Conservation (phyloP, 306 rosid genomes). For the Inga leiocalycina region DNA sequence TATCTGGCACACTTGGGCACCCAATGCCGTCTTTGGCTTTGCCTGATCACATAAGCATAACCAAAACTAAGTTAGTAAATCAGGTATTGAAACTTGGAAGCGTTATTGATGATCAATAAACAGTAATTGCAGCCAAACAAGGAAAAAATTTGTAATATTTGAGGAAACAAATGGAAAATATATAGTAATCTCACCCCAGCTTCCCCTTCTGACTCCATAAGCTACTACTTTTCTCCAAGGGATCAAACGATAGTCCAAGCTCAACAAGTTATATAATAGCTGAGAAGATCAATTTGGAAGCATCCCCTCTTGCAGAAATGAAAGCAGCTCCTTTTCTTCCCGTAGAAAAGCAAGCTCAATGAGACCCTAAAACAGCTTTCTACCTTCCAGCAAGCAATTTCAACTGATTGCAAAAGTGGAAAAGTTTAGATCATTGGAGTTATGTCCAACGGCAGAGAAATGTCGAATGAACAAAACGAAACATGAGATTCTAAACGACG, state of each 20-base stretch:
- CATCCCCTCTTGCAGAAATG: slow-evolving; percentile 6
- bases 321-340: slow-evolving; percentile 28
- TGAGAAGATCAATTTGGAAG: slow-evolving; percentile 23
- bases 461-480: neutral
- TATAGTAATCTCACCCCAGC: slow-evolving; percentile 67
- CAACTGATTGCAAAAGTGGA: slow-evolving; percentile 5
- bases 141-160: slow-evolving; percentile 11
- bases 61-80: neutral
- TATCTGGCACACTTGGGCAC: slow-evolving; percentile 78
- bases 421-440: neutral
- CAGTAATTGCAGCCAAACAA: slow-evolving; percentile 11
- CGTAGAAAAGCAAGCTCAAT: slow-evolving; percentile 26
- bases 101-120: slow-evolving; percentile 20
- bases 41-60: slow-evolving; percentile 42
- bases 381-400: slow-evolving; percentile 23
- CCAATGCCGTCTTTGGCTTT: slow-evolving; percentile 57
- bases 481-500: neutral
- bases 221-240: slow-evolving; percentile 36
- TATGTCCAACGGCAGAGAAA: slow-evolving; percentile 11
- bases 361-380: slow-evolving; percentile 16
- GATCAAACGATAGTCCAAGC: slow-evolving; percentile 34
- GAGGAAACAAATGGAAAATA: slow-evolving; percentile 22
- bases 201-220: slow-evolving; percentile 80
- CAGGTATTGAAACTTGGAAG: neutral
- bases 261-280: slow-evolving; percentile 40